A percentile compares a stretch with the other conserved stretches of the same genome.
phyloP scores from a whole-genome alignment of 2,329 filamentous ascomycete genomes.

The Exophiala viscosa region DNA sequence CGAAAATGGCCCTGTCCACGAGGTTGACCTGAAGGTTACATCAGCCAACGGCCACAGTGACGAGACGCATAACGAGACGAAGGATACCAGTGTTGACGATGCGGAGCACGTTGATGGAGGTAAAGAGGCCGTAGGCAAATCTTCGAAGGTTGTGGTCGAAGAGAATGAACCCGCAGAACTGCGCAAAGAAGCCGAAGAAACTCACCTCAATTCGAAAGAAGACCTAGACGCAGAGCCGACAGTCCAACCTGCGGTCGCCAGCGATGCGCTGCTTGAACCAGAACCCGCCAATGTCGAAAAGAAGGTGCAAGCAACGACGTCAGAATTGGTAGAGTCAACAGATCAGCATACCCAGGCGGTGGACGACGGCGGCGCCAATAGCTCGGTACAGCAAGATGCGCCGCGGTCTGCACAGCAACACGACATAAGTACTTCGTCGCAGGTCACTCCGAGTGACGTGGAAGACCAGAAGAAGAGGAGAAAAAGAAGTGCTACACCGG shows the following conservation, averaged over 20 bases:
- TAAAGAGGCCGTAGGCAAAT: neutral
- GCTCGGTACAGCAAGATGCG: neutral
- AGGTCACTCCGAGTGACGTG: conserved; percentile 30
- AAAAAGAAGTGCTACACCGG: conserved; percentile 61
- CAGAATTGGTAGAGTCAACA: neutral
- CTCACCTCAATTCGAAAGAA: neutral
- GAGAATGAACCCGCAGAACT: neutral
- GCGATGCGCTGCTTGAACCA: neutral
- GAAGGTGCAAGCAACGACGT: neutral
- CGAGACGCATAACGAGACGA: neutral
- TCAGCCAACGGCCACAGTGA: conserved; percentile 26
- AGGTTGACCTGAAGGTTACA: conserved; percentile 30
- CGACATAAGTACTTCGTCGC: conserved; percentile 11
- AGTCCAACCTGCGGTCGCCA: no score
- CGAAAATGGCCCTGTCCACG: conserved; percentile 1
- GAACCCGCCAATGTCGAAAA: neutral
- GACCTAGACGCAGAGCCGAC: conserved; percentile 1
- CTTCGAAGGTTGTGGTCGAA: conserved; percentile 2
- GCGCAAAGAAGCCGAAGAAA: neutral
- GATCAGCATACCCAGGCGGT: neutral
- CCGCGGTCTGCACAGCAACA: neutral
- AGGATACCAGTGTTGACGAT: no score
- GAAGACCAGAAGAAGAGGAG: conserved; percentile 64
- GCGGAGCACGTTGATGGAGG: no score
- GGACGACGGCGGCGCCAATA: neutral